phyloP scores from a whole-genome alignment of 176 grass and related monocot species.

The Triticum urartu region DNA sequence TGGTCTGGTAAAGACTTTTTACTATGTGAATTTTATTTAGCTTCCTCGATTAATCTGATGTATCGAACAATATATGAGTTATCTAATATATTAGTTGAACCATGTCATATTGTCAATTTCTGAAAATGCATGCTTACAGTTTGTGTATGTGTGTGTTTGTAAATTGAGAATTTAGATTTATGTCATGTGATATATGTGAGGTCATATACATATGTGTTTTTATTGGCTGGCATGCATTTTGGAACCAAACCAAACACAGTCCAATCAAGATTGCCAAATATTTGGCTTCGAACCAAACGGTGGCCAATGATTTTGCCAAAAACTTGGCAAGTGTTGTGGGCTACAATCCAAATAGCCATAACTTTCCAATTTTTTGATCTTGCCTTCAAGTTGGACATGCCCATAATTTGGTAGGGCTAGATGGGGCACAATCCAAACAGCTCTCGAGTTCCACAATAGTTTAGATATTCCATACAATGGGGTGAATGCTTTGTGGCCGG shows the following conservation, averaged over 20 bases:
- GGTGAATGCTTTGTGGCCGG: no score
- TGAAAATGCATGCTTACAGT: no score
- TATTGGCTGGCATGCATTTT: not conserved
- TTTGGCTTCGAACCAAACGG: not conserved
- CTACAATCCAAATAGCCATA: not conserved
- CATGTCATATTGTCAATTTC: not conserved
- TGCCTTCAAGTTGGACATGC: not conserved
- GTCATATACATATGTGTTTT: not conserved
- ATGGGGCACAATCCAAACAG: not conserved
- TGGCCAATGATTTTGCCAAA: not conserved
- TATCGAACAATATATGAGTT: not conserved
- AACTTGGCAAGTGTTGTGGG: not conserved
- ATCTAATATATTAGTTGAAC: not conserved
- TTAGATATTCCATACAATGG: no score
- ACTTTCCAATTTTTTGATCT: not conserved
- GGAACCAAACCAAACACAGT: not conserved
- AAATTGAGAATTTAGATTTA: not conserved
- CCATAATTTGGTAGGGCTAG: not conserved
- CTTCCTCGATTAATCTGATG: not conserved
- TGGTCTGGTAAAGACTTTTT: not conserved
- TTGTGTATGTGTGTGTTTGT: no score
- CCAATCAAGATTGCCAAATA: not conserved
- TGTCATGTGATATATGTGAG: not conserved
- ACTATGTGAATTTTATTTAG: not conserved
- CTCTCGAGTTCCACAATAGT: no score